Conservation (phyloP, 305 asterid species). For the Solanum chacoense region DNA sequence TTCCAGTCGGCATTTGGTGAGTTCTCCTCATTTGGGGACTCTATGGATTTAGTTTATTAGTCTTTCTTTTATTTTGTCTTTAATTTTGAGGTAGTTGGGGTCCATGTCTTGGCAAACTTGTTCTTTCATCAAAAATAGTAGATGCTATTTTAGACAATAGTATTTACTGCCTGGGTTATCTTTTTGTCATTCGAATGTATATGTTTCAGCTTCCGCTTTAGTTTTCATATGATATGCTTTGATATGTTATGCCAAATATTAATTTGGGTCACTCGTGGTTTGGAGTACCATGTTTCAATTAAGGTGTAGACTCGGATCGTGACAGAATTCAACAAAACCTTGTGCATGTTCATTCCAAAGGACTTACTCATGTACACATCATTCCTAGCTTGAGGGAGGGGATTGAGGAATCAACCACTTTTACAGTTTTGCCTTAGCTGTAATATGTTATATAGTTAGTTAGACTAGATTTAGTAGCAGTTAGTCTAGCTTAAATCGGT, state of each 20-base stretch:
- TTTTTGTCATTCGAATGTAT: background rate
- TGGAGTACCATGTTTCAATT: too few species aligned
- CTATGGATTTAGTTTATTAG: background rate
- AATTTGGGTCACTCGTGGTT: background rate
- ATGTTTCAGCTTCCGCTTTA: background rate
- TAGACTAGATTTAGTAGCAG: background rate
- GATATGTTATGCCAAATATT: background rate
- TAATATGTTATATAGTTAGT: background rate
- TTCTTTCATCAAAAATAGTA: background rate
- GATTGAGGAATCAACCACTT: background rate
- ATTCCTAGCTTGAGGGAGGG: background rate
- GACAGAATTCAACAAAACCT: background rate
- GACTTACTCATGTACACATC: background rate
- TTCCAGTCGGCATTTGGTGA: background rate
- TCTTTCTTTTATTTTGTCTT: background rate
- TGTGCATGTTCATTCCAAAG: background rate
- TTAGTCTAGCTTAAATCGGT: background rate
- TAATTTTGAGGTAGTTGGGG: background rate
- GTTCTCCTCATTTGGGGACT: background rate
- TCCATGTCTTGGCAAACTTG: background rate
- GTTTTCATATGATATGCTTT: background rate
- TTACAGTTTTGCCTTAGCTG: background rate
- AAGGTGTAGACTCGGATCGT: background rate
- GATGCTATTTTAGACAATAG: background rate
- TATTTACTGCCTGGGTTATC: background rate